Evolutionary conservation across 257 asterid species (phyloP).

Genomic region (Primulina eburnea): DNA sequence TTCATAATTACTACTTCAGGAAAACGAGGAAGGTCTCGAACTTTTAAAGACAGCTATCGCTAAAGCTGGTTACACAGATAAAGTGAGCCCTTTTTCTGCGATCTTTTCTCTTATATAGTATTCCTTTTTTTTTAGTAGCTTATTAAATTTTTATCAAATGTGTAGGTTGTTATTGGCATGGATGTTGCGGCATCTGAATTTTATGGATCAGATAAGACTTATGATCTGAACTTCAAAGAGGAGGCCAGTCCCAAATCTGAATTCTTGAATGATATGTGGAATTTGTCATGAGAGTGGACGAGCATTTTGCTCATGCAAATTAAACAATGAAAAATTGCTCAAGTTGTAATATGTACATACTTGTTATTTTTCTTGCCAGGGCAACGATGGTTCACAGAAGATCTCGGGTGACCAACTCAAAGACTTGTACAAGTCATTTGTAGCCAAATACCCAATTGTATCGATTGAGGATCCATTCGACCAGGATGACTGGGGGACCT

Average conservation of each 20-base stretch:
- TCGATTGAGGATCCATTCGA: constrained; percentile 98
- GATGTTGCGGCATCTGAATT: constrained; percentile 99
- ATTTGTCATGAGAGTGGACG: background rate
- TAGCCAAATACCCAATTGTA: constrained; percentile 77
- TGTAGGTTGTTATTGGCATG: constrained; percentile 94
- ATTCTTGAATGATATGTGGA: background rate
- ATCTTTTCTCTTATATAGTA: background rate
- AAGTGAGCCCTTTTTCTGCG: constrained; percentile 41
- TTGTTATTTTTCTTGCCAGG: constrained; percentile 40
- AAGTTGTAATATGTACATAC: constrained; percentile 3
- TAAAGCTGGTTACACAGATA: constrained; percentile 87
- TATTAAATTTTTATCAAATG: background rate
- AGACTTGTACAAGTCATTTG: constrained; percentile 88
- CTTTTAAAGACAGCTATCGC: constrained; percentile 93
- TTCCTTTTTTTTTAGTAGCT: background rate
- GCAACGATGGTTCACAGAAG: constrained; percentile 72
- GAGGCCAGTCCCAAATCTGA: constrained; percentile 45
- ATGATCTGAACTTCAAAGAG: constrained; percentile 96
- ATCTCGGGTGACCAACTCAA: constrained; percentile 90
- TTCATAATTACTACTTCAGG: constrained; percentile 44
- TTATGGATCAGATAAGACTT: constrained; percentile 67
- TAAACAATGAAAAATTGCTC: background rate
- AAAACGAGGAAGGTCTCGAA: constrained; percentile 98
- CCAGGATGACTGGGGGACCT: constrained; percentile 96
- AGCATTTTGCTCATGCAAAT: background rate